These are phyloP conservation scores for Penicillium rolfsii DNA, from an alignment of 2,329 filamentous ascomycete genomes.

Conservation along the genomic window DNA sequence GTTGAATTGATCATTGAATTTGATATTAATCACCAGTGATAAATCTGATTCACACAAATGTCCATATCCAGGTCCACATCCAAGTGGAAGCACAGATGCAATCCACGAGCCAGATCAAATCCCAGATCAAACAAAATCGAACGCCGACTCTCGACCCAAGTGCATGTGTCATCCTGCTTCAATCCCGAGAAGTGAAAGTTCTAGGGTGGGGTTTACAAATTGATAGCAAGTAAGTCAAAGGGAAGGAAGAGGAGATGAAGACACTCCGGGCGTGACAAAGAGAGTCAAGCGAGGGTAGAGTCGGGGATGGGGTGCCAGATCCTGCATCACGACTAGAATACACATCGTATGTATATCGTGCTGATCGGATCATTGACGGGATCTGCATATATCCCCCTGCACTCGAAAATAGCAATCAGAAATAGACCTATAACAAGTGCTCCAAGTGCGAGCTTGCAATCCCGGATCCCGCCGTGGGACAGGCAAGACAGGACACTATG, in stretches of 20 bases:
- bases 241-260: conserved; percentile 20
- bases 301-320: not conserved
- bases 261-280: too few relatives aligned
- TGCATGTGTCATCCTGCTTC: conserved; percentile 13
- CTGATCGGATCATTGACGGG: not conserved
- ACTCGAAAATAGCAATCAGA: not conserved
- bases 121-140: not conserved
- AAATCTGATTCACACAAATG: not conserved
- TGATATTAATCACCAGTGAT: not conserved
- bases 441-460: conserved; percentile 27
- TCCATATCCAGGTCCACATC: not conserved
- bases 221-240: conserved; percentile 21
- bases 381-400: not conserved
- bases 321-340: not conserved
- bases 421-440: conserved; percentile 24
- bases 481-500: conserved; percentile 12
- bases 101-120: not conserved
- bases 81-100: not conserved
- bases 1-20: not conserved
- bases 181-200: conserved; percentile 29
- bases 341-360: not conserved
- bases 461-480: conserved; percentile 29
- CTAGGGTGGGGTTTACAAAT: conserved; percentile 32
- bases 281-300: too few relatives aligned
- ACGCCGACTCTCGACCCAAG: not conserved